These are phyloP conservation scores for Cardamine chenopodiifolia DNA, from an alignment of 345 rosid genomes.

Conservation along the genomic window DNA sequence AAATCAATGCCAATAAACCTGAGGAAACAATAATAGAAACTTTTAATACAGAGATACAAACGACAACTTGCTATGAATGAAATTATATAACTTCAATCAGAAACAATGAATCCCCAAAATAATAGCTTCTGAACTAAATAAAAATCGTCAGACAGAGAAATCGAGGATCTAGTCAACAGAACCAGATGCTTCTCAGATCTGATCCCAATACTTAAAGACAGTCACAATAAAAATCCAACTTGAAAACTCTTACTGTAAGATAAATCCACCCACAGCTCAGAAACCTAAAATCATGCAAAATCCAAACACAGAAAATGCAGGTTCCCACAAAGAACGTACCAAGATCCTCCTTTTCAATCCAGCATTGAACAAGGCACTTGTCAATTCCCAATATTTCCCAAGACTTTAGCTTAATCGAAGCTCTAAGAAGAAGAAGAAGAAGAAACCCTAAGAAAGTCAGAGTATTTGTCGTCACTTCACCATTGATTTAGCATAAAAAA, in stretches of 20 bases:
- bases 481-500: slow-evolving; percentile 21
- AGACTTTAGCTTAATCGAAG: slow-evolving; percentile 13
- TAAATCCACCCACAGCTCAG: background rate
- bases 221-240: background rate
- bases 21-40: slow-evolving; percentile 17
- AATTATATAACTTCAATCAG: background rate
- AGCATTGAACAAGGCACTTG: slow-evolving; percentile 24
- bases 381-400: background rate
- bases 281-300: slow-evolving; percentile 1
- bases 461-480: slow-evolving; percentile 19
- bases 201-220: slow-evolving; percentile 6
- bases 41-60: background rate
- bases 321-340: background rate
- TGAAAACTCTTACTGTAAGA: background rate
- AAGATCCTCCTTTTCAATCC: slow-evolving; percentile 19
- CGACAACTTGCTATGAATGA: background rate
- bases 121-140: background rate
- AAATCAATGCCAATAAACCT: slow-evolving; percentile 12
- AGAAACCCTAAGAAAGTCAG: slow-evolving; percentile 30
- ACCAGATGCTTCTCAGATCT: slow-evolving; percentile 21
- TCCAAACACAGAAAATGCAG: background rate
- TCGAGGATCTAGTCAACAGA: slow-evolving; percentile 21
- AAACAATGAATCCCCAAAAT: background rate
- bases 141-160: background rate
- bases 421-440: background rate